Conservation (phyloP, 306 rosid species). For the Begonia fuchsioides region DNA sequence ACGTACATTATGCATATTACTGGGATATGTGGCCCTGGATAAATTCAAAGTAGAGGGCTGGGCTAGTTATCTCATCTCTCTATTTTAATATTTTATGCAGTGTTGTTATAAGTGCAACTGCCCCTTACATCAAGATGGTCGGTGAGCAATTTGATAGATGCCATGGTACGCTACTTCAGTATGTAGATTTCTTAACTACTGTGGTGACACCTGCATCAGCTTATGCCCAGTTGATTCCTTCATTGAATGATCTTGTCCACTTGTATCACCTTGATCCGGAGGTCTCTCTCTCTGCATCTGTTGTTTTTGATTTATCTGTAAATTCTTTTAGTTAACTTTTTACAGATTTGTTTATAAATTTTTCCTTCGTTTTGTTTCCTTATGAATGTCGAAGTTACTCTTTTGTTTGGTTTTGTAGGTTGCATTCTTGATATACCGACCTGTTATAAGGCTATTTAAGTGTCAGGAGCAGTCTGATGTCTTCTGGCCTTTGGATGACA, state of each 20-base stretch:
- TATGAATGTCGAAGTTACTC: not conserved
- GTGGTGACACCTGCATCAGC: constrained; percentile 66
- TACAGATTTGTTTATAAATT: not conserved
- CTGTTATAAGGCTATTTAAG: constrained; percentile 87
- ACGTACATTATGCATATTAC: too few relatives aligned
- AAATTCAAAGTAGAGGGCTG: not conserved
- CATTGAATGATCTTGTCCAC: constrained; percentile 74
- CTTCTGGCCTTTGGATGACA: constrained; percentile 80
- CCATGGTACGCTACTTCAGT: constrained; percentile 93
- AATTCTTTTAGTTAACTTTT: not conserved
- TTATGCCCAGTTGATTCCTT: constrained; percentile 74
- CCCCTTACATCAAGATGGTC: constrained; percentile 93
- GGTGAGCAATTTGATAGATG: constrained; percentile 94
- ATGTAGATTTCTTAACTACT: constrained; percentile 81
- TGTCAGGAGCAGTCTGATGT: constrained; percentile 40
- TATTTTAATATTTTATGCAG: constrained; percentile 32
- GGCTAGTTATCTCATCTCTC: not conserved
- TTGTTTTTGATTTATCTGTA: not conserved
- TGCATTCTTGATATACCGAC: constrained; percentile 94
- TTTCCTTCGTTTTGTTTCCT: not conserved
- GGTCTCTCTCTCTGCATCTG: constrained; percentile 27
- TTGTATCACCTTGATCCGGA: constrained; percentile 90
- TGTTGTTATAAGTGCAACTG: constrained; percentile 74
- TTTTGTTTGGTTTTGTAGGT: constrained; percentile 32
- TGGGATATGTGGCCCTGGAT: not conserved